phyloP scores from a whole-genome alignment of 2,329 filamentous ascomycete genomes.

The Stachybotrys chartarum region DNA sequence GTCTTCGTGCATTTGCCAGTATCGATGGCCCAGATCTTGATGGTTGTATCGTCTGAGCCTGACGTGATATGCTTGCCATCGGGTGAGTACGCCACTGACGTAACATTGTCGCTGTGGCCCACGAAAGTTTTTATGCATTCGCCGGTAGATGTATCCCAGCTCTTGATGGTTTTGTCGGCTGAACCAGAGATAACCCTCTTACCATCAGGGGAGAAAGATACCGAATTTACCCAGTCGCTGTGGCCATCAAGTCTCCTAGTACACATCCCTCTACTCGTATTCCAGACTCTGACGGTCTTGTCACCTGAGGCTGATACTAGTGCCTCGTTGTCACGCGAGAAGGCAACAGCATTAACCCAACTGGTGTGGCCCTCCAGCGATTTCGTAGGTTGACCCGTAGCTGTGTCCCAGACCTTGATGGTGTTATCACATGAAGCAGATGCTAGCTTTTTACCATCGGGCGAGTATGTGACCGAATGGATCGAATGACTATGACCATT shows the following conservation, averaged over 20 bases:
- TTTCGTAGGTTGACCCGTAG: background rate
- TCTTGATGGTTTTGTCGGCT: background rate
- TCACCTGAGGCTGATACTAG: conserved; percentile 1
- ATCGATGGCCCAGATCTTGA: conserved; percentile 2
- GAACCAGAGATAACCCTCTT: background rate
- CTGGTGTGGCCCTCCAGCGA: conserved; percentile 3
- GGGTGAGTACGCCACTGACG: background rate
- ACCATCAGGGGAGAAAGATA: conserved; percentile 2
- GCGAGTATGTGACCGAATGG: background rate
- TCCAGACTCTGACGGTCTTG: background rate
- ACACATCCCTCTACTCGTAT: background rate
- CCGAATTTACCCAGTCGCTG: background rate
- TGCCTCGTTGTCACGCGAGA: background rate
- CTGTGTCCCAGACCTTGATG: conserved; percentile 5
- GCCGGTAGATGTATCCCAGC: background rate
- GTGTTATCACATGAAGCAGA: conserved; percentile 2
- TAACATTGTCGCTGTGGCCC: background rate
- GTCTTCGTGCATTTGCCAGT: background rate
- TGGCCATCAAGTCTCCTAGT: conserved; percentile 1
- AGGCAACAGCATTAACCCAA: background rate
- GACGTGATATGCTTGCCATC: background rate
- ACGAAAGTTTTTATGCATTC: conserved; percentile 6
- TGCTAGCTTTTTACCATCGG: background rate
- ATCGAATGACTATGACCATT: background rate
- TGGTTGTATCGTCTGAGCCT: conserved; percentile 1